Percentiles rank a stretch among this genome's conserved stretches.
Evolutionary conservation across 306 rosid species (phyloP).

Genomic region (Trifolium dubium): DNA sequence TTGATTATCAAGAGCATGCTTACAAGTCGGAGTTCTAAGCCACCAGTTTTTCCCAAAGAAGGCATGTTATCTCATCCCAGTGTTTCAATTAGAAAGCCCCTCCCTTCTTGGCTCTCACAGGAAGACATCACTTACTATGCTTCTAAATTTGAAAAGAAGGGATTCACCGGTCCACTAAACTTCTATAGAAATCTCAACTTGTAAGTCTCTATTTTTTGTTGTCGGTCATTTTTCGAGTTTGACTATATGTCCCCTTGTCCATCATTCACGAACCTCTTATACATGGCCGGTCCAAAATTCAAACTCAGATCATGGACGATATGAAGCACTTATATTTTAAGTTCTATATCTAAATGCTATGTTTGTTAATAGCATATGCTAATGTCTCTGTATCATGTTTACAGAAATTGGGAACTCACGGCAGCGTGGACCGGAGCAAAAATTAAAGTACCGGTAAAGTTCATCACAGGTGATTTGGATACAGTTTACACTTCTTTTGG

Average conservation of each 20-base stretch:
- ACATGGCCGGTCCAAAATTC: too few species aligned
- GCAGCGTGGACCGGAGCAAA: constrained; percentile 44
- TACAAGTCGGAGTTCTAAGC: constrained; percentile 33
- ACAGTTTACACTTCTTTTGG: constrained; percentile 34
- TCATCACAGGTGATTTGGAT: constrained; percentile 49
- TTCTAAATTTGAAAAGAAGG: constrained; percentile 42
- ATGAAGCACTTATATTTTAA: too few species aligned
- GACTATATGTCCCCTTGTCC: neutral
- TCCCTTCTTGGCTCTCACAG: constrained; percentile 54
- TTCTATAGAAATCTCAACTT: constrained; percentile 46
- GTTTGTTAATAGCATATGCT: neutral
- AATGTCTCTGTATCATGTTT: neutral
- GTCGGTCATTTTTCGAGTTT: neutral
- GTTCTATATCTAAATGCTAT: too few species aligned
- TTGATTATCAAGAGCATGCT: constrained; percentile 34
- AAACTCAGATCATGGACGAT: too few species aligned
- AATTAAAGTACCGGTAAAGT: constrained; percentile 35
- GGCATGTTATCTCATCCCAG: neutral
- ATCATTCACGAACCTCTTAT: neutral
- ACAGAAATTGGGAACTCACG: constrained; percentile 51
- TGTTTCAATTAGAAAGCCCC: neutral
- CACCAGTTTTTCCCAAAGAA: constrained; percentile 45
- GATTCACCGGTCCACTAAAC: constrained; percentile 54
- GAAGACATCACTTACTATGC: constrained; percentile 46
- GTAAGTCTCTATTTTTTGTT: constrained; percentile 1